A percentile compares a stretch with the other conserved stretches of the same genome.
These are phyloP conservation scores for Fusarium nematophilum DNA, from an alignment of 2,329 filamentous ascomycete species.

Conservation along the genomic window DNA sequence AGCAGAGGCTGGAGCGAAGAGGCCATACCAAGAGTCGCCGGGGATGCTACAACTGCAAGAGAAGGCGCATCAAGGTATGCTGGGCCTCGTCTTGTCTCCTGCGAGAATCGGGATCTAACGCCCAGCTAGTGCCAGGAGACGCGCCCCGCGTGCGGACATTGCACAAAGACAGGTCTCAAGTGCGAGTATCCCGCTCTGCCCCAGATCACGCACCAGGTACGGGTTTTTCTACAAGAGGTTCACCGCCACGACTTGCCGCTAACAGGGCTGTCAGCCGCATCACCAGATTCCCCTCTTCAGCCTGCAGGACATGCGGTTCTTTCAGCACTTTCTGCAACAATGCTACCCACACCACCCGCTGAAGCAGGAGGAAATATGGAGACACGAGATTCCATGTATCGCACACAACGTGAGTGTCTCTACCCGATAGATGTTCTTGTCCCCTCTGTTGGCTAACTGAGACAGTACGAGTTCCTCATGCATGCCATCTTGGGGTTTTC, in stretches of 20 bases:
- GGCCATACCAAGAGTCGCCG: slow-evolving; percentile 74
- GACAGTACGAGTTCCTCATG: slow-evolving; percentile 74
- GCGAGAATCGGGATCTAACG: slow-evolving; percentile 17
- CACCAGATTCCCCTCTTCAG: slow-evolving; percentile 69
- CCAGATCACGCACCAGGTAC: slow-evolving; percentile 63
- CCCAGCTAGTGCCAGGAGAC: slow-evolving; percentile 70
- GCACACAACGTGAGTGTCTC: slow-evolving; percentile 68
- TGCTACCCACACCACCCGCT: slow-evolving; percentile 74
- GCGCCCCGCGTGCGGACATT: slow-evolving; percentile 72
- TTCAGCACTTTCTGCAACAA: slow-evolving; percentile 72
- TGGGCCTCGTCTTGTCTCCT: not conserved
- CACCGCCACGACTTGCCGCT: not conserved
- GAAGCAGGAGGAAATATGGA: slow-evolving; percentile 74
- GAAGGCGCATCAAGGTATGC: slow-evolving; percentile 70
- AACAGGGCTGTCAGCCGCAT: slow-evolving; percentile 56
- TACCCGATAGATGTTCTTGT: too few species aligned
- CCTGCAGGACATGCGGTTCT: slow-evolving; percentile 74
- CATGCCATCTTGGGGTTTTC: slow-evolving; percentile 76
- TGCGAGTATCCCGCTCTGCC: slow-evolving; percentile 70
- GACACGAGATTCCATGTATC: slow-evolving; percentile 73
- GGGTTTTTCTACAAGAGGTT: too few species aligned
- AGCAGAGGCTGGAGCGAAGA: slow-evolving; percentile 62
- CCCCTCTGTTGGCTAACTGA: slow-evolving; percentile 12
- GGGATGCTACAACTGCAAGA: slow-evolving; percentile 76
- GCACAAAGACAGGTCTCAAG: slow-evolving; percentile 69